Base-by-base conservation (phyloP, 2,329 filamentous ascomycete species). In the Colletotrichum cuscutae region DNA sequence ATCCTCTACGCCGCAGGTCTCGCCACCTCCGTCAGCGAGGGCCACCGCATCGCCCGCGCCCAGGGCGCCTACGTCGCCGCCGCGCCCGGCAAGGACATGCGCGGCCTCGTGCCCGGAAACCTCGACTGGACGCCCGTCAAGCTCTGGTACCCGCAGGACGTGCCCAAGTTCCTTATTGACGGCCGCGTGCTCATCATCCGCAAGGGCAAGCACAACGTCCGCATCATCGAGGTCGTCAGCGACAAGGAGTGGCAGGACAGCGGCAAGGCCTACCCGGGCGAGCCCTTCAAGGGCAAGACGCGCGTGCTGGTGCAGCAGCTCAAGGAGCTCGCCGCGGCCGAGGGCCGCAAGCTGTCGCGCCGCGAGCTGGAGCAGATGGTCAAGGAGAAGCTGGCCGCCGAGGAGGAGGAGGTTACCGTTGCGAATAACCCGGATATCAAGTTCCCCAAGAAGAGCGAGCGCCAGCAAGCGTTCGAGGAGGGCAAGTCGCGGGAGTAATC, bases 81-180 rank as follows among this genome's bases (percentile, higher is more conserved):
- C 0, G 78, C 85, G 54, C 86, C 88, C 2, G 83, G 84, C 22
- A 80, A 80, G 68, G 72, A 83, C 74, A 80, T 77, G 66, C 78
- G 82, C 74, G 81, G 87, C 66, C 82, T 90, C 81, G 77, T 80
- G 42, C 81, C 84, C 0, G 87, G 84, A 19, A 86, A 87, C 69
- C 78, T 95, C 30, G 84, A 86, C 30, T 95, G 91, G 84, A 89
- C 87, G 9, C 87, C 88, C 1, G 87, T 94, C 73, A 89, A 90
- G 78, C 81, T 87, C 26, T 91, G 90, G 87, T 88, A 84, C 76
- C 84, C 86, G 0, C 81, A 85, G 28, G 88, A 92, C 65, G 91
- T 90, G 0, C 78, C 85, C 71, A 88, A 89, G 68, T 93, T 87
- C 77, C 82, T 93, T 68, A 87, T 94, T 22, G 89, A 91, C 73